Conservation (phyloP, 2,329 filamentous ascomycete genomes). For the Colletotrichum lentis region DNA sequence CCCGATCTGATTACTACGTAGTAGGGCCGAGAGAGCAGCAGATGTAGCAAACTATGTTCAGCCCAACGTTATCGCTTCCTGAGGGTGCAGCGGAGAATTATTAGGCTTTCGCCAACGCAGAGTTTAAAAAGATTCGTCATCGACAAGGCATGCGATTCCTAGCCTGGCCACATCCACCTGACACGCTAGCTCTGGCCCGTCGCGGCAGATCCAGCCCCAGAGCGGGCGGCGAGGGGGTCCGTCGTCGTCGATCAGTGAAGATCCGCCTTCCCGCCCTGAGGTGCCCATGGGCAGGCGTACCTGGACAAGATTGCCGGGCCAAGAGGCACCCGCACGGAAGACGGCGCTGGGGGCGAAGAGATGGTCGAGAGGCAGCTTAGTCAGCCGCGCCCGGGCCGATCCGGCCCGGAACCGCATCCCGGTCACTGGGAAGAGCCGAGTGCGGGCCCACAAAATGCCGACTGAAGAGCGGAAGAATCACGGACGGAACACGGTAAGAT, state of each 20-base stretch:
- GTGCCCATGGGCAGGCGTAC: not conserved
- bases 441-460: constrained; percentile 14
- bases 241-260: constrained; percentile 15
- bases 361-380: not conserved
- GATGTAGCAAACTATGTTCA: constrained; percentile 21
- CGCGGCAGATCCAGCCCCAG: constrained; percentile 8
- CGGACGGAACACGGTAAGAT: constrained; percentile 7
- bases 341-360: not conserved
- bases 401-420: not conserved
- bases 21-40: constrained; percentile 14
- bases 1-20: too few relatives aligned
- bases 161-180: constrained; percentile 17
- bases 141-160: constrained; percentile 10
- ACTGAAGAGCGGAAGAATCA: constrained; percentile 24
- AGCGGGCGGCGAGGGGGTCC: constrained; percentile 14
- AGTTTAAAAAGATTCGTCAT: constrained; percentile 34
- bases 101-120: constrained; percentile 29
- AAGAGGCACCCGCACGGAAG: not conserved
- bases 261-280: not conserved
- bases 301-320: not conserved
- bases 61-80: constrained; percentile 7
- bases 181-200: constrained; percentile 25
- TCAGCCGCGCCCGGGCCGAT: constrained; percentile 24
- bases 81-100: constrained; percentile 18
- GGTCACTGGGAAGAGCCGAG: not conserved